Conservation (phyloP, 495 filamentous ascomycete genomes). For the Terfezia claveryi region DNA sequence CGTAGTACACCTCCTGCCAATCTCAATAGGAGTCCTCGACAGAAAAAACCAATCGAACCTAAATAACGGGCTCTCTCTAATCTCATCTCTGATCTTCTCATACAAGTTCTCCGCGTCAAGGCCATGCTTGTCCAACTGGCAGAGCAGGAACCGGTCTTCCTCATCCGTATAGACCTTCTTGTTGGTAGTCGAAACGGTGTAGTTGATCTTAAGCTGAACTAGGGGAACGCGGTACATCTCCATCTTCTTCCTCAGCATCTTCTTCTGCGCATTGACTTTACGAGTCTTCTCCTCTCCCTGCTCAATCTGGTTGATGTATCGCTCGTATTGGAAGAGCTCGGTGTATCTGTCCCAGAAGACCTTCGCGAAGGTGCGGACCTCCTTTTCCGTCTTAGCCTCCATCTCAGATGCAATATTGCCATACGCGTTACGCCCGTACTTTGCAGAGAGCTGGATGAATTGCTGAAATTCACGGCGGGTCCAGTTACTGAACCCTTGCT, state of each 20-base stretch:
- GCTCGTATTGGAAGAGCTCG: conserved; percentile 68
- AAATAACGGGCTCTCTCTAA: conserved; percentile 85
- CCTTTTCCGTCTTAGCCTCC: conserved; percentile 66
- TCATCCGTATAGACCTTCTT: conserved; percentile 99
- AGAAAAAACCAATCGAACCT: conserved; percentile 99
- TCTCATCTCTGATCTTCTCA: conserved; percentile 72
- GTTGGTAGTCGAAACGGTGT: conserved; percentile 95
- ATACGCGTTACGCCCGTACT: conserved; percentile 71
- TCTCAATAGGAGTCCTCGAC: conserved; percentile 76
- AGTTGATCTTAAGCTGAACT: conserved; percentile 95
- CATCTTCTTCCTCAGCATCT: conserved; percentile 89
- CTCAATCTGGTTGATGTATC: conserved; percentile 70
- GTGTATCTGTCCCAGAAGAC: conserved; percentile 86
- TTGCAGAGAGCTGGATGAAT: conserved; percentile 84
- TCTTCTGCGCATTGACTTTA: conserved; percentile 76
- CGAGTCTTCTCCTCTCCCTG: conserved; percentile 73
- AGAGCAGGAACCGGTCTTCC: conserved; percentile 88
- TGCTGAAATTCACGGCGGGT: conserved; percentile 95
- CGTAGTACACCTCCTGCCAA: conserved; percentile 78
- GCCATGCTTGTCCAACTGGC: conserved; percentile 76
- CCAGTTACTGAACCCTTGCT: conserved; percentile 81
- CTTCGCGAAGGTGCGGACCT: conserved; percentile 73
- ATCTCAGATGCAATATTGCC: conserved; percentile 70
- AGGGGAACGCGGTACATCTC: conserved; percentile 85
- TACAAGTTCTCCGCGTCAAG: conserved; percentile 67